Percentiles rank a stretch among this genome's conserved stretches.
Conservation (phyloP, 2,329 filamentous ascomycete genomes). For the Penicillium sp. region DNA sequence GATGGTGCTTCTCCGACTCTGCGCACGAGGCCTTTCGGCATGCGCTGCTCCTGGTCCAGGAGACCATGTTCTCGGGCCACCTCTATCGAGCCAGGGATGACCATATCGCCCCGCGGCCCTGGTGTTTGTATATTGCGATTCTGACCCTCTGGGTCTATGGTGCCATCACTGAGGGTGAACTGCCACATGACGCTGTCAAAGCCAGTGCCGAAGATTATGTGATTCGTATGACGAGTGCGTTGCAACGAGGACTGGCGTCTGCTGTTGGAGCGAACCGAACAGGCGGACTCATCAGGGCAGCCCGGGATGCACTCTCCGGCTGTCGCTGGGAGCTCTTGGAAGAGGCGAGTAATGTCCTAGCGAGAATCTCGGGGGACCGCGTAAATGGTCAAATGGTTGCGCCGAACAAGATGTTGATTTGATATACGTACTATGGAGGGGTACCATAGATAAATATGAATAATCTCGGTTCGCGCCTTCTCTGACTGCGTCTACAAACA, state of each 20-base stretch:
- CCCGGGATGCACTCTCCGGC: not conserved
- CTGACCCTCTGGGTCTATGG: constrained; percentile 2
- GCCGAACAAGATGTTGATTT: no score
- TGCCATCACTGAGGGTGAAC: not conserved
- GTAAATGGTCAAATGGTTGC: no score
- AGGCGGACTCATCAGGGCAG: not conserved
- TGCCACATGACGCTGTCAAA: no score
- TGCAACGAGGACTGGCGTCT: not conserved
- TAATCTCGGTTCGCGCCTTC: no score
- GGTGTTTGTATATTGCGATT: constrained; percentile 5
- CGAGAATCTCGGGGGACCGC: no score
- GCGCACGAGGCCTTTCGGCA: not conserved
- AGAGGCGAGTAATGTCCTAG: not conserved
- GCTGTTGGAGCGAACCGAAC: not conserved
- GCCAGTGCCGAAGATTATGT: not conserved
- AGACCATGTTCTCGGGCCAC: not conserved
- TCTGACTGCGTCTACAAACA: no score
- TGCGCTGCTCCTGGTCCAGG: constrained; percentile 1
- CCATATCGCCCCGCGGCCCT: not conserved
- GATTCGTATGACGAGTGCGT: constrained; percentile 6
- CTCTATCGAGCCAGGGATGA: not conserved
- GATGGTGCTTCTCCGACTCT: not conserved
- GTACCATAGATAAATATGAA: no score
- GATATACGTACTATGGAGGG: no score
- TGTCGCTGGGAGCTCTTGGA: constrained; percentile 5